A percentile compares a stretch with the other conserved stretches of the same genome.
Evolutionary conservation across 208 protist species (phyloP).

Genomic region (Strigomonas oncopelti): DNA sequence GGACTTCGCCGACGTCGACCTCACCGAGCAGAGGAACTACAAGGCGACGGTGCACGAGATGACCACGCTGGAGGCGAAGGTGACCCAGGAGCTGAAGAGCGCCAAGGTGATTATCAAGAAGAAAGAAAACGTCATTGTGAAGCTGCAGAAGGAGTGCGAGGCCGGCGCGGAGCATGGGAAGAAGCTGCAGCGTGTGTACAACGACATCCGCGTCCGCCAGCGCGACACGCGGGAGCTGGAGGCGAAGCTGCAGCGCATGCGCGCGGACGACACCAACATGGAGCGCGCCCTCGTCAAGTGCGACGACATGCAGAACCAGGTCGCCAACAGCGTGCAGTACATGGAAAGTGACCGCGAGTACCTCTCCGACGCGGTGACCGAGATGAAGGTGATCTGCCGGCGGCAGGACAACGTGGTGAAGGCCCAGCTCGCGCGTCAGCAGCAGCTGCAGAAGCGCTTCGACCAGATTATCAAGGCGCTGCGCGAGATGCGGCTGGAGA

Average conservation of each 20-base stretch:
- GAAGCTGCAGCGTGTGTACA: constrained; percentile 54
- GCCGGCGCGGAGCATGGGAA: constrained; percentile 42
- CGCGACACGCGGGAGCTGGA: constrained; percentile 67
- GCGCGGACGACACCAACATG: constrained; percentile 34
- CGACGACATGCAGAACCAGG: constrained; percentile 26
- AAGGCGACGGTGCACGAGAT: constrained; percentile 59
- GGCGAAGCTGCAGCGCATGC: constrained; percentile 49
- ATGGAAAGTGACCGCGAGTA: constrained; percentile 80
- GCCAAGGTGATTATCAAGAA: constrained; percentile 58
- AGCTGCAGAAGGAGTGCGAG: constrained; percentile 43
- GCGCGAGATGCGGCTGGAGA: constrained; percentile 73
- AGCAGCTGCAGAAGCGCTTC: constrained; percentile 80
- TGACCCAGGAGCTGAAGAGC: constrained; percentile 60
- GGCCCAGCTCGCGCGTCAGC: constrained; percentile 74
- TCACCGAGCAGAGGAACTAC: constrained; percentile 27
- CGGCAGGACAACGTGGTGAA: constrained; percentile 78
- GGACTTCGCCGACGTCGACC: constrained; percentile 39
- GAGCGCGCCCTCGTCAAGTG: constrained; percentile 46
- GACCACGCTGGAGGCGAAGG: constrained; percentile 39
- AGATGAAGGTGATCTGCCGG: constrained; percentile 60
- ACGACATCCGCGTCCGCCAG: constrained; percentile 68
- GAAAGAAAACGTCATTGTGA: constrained; percentile 53
- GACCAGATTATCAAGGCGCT: constrained; percentile 71
- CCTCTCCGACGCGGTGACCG: constrained; percentile 57
- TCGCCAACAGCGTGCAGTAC: constrained; percentile 34